Base-by-base conservation (phyloP, 257 asterid species). In the Capsicum chinense region DNA sequence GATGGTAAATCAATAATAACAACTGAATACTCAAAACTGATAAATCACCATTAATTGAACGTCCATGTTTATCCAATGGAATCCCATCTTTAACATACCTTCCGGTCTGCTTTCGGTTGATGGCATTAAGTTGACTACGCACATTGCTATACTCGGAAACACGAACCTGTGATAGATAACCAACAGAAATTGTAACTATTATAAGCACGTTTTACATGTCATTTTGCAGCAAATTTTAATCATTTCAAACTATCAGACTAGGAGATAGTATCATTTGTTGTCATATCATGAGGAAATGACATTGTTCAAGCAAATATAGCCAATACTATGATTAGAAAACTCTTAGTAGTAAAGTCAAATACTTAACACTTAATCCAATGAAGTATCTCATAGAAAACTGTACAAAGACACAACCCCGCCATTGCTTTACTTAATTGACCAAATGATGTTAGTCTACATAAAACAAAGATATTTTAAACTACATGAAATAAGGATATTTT, bases 41-140 rank as follows among this genome's bases (percentile, higher is more conserved):
- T 57, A 76, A 54, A 76, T 76, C 81, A 13, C 21, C 63, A 76
- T 54, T 52, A 50, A 76, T 3, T 52, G 81, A 62, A 52, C 21
- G 47, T 76, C 21, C 62, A 52, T 76, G 63, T 52, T 26, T 52
- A 52, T 76, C n/a, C 26, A 52, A 12, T 21, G 81, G 26, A 76
- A 52, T 52, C 62, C 39, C 9, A 76, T 76, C 48, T 7, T 33
- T 17, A 54, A 59, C 89, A 84, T 89, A 95, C 98, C 97, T 93
- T 87, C 98, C 97, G 3, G 93, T 90, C 88, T 92, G 97, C 90
- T 95, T 92, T 80, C 97, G 85, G 83, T 92, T 93, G 70, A 92
- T 93, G 88, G 93, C 93, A 90, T 93, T 95, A 71, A 93, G 96
- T 88, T 90, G 96, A 88, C 98, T 95, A 58, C 95, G 94, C 85